Conservation (phyloP, 2,329 filamentous ascomycete genomes). For the Seiridium unicorne region DNA sequence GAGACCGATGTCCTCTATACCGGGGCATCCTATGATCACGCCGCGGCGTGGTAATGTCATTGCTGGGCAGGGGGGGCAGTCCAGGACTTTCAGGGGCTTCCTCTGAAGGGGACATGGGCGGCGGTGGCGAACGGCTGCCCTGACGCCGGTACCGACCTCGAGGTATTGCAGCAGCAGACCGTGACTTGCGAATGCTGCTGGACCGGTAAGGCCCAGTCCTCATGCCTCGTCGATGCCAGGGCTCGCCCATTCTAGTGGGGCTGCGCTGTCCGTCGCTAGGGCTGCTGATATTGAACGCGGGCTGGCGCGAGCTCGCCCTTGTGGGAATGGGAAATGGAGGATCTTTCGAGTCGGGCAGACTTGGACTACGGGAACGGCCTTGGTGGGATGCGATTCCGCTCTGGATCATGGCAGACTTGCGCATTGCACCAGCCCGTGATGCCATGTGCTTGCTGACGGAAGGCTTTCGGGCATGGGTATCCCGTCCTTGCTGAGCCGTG, state of each 20-base stretch:
- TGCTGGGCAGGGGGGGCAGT: slow-evolving; percentile 70
- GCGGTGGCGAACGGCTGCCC: slow-evolving; percentile 60
- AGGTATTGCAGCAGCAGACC: slow-evolving; percentile 75
- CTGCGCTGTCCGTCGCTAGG: slow-evolving; percentile 73
- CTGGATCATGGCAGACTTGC: slow-evolving; percentile 77
- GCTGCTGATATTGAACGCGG: slow-evolving; percentile 62
- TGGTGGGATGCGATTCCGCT: slow-evolving; percentile 72
- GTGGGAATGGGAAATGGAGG: slow-evolving; percentile 93
- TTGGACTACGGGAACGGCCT: slow-evolving; percentile 63
- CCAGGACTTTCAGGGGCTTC: slow-evolving; percentile 67
- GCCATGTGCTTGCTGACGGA: slow-evolving; percentile 37
- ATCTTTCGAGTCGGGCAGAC: slow-evolving; percentile 54
- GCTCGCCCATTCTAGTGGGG: slow-evolving; percentile 60
- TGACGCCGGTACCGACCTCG: slow-evolving; percentile 49
- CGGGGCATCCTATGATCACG: slow-evolving; percentile 36
- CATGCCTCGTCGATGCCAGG: slow-evolving; percentile 53
- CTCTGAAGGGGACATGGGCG: slow-evolving; percentile 66
- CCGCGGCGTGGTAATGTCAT: slow-evolving; percentile 66
- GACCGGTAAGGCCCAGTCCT: slow-evolving; percentile 48
- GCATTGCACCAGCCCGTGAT: slow-evolving; percentile 61
- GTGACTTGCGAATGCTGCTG: slow-evolving; percentile 75
- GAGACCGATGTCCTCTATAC: slow-evolving; percentile 50
- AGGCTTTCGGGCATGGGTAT: slow-evolving; percentile 28
- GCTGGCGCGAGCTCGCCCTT: slow-evolving; percentile 80
- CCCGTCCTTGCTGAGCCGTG: slow-evolving; percentile 26